These are phyloP conservation scores for Rosa hybrid DNA, from an alignment of 331 rosid species.

Conservation along the genomic window DNA sequence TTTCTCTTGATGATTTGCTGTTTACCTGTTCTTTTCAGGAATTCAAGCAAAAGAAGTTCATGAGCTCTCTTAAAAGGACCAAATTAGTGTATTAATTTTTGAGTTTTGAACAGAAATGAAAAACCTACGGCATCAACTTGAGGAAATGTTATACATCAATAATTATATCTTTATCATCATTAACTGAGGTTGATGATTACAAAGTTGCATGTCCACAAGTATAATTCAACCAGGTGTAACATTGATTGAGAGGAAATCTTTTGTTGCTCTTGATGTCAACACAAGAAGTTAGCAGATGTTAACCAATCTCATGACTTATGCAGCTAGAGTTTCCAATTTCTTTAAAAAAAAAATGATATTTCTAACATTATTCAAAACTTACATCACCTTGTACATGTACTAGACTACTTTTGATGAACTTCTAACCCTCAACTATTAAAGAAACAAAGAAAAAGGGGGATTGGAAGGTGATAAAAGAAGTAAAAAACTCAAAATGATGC, in stretches of 20 bases:
- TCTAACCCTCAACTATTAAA: constrained; percentile 24
- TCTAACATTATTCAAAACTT: constrained; percentile 12
- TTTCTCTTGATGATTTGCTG: background rate
- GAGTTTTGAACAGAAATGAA: background rate
- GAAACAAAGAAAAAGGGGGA: background rate
- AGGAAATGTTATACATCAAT: too few species aligned
- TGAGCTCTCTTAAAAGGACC: background rate
- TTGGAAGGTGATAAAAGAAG: background rate
- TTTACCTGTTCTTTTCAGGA: background rate
- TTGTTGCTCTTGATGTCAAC: background rate
- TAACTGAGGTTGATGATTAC: background rate
- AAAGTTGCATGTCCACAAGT: background rate
- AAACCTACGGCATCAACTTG: background rate
- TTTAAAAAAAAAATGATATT: background rate
- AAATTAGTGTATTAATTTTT: background rate
- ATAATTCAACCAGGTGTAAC: background rate
- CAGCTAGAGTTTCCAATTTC: background rate
- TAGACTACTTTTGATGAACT: constrained; percentile 18
- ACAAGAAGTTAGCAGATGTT: background rate
- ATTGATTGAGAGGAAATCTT: background rate
- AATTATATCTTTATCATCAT: too few species aligned
- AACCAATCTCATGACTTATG: background rate
- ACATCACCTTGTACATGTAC: constrained; percentile 8
- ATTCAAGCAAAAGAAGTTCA: background rate
- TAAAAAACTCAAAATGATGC: constrained; percentile 6